Conservation (phyloP, 2,329 filamentous ascomycete species). For the Tolypocladium inflatum region DNA sequence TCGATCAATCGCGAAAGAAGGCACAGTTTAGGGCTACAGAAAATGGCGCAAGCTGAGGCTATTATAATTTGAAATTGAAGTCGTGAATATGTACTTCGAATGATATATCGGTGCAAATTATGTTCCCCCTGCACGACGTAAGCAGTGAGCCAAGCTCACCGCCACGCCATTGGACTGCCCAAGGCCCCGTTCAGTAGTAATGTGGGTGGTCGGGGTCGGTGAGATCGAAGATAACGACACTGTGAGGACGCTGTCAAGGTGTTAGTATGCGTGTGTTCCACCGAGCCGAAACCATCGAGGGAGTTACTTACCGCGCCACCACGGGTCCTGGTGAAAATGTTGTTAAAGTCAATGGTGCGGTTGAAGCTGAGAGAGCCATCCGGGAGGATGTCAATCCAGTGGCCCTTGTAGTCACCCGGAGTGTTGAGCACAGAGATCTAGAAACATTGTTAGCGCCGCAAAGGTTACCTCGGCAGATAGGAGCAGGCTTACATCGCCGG, state of each 20-base stretch:
- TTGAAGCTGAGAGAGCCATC: conserved; percentile 51
- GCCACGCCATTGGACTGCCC: background rate
- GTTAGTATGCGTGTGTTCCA: background rate
- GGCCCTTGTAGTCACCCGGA: conserved; percentile 50
- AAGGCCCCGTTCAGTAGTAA: conserved; percentile 28
- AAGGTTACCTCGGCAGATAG: too few relatives aligned
- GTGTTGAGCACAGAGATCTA: conserved; percentile 50
- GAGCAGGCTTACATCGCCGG: conserved; percentile 31
- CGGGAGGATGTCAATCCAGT: conserved; percentile 48
- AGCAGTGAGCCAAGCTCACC: background rate
- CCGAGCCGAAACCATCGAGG: too few relatives aligned
- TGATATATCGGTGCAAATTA: too few relatives aligned
- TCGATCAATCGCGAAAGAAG: too few relatives aligned
- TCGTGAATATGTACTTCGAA: too few relatives aligned
- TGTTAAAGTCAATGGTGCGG: conserved; percentile 46
- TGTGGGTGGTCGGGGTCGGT: conserved; percentile 41
- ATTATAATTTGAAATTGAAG: too few relatives aligned
- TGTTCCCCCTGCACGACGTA: background rate
- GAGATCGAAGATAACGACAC: conserved; percentile 45
- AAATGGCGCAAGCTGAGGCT: too few relatives aligned
- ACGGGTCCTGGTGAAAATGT: conserved; percentile 37
- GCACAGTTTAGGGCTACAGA: too few relatives aligned
- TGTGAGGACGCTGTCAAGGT: conserved; percentile 36
- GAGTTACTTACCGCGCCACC: conserved; percentile 34
- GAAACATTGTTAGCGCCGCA: too few relatives aligned